Percentiles rank a stretch among this genome's conserved stretches.
phyloP scores from a whole-genome alignment of 768 basidiomycete genomes.

The Fomitopsis pulvina region DNA sequence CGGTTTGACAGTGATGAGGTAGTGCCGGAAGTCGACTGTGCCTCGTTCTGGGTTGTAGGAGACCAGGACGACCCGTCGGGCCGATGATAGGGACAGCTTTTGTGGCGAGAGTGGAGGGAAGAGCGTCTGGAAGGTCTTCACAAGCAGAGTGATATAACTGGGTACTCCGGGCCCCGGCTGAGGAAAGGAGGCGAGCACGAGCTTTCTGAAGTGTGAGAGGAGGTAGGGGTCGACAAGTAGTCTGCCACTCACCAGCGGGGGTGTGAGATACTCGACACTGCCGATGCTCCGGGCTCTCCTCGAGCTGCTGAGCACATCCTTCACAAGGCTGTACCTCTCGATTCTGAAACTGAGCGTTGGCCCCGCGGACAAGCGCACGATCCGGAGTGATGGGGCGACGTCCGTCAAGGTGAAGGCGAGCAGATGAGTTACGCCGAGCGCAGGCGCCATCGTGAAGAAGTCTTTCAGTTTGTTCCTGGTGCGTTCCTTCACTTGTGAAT shows the following conservation, averaged over 20 bases:
- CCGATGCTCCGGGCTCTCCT: constrained; percentile 69
- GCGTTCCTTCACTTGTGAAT: constrained; percentile 60
- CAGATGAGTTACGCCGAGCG: constrained; percentile 86
- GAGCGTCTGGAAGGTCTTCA: constrained; percentile 94
- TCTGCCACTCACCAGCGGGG: constrained; percentile 67
- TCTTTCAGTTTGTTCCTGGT: constrained; percentile 88
- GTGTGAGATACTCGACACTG: constrained; percentile 77
- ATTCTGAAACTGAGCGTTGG: constrained; percentile 92
- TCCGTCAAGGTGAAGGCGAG: constrained; percentile 88
- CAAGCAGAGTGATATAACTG: constrained; percentile 81
- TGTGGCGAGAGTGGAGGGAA: constrained; percentile 91
- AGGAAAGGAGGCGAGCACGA: constrained; percentile 87
- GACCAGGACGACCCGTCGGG: constrained; percentile 89
- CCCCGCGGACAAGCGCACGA: constrained; percentile 82
- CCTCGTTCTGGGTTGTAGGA: constrained; percentile 83
- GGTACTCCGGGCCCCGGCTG: constrained; percentile 68
- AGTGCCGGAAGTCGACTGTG: constrained; percentile 91
- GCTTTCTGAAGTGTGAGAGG: constrained; percentile 37
- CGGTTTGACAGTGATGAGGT: constrained; percentile 90
- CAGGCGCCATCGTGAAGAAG: constrained; percentile 86
- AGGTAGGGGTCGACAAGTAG: not conserved
- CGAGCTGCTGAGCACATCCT: constrained; percentile 66
- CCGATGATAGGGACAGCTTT: constrained; percentile 75
- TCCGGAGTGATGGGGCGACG: constrained; percentile 77
- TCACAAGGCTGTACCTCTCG: constrained; percentile 88